phyloP scores from a whole-genome alignment of 371 early-diverging fungal genomes.

The Mortierella sp. region DNA sequence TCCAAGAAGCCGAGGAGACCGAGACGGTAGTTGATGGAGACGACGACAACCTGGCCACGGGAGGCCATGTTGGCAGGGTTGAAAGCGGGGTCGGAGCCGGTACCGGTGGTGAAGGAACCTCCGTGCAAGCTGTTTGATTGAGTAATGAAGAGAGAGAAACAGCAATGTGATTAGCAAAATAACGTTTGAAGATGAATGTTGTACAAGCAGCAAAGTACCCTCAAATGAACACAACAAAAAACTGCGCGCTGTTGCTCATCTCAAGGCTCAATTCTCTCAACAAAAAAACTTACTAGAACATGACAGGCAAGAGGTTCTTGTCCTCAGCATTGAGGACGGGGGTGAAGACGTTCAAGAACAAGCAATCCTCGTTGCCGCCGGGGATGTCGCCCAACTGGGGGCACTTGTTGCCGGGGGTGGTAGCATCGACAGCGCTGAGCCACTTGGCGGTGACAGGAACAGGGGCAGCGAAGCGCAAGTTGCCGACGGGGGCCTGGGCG shows the following conservation, averaged over 20 bases:
- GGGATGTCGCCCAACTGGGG: conserved; percentile 49
- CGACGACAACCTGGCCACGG: conserved; percentile 55
- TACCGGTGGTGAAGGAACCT: conserved; percentile 56
- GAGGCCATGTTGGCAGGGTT: conserved; percentile 54
- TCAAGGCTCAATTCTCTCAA: neutral
- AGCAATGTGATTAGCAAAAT: neutral
- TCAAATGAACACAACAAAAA: neutral
- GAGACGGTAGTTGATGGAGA: conserved; percentile 65
- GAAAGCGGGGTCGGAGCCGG: conserved; percentile 57
- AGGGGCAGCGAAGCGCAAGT: conserved; percentile 55
- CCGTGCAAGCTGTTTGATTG: conserved; percentile 44
- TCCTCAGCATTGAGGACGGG: conserved; percentile 52
- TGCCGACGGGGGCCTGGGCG: conserved; percentile 57
- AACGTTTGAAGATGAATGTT: neutral
- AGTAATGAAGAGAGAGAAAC: neutral
- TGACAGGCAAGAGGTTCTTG: conserved; percentile 57
- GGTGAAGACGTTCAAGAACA: conserved; percentile 63
- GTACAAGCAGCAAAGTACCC: neutral
- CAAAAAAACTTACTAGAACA: conserved; percentile 52
- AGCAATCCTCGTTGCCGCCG: conserved; percentile 61
- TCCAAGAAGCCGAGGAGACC: conserved; percentile 65
- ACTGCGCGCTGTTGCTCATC: neutral
- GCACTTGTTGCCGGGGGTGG: conserved; percentile 49
- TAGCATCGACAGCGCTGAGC: conserved; percentile 44
- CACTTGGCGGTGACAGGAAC: conserved; percentile 40